Evolutionary conservation across 371 early-diverging fungal genomes (phyloP).

Genomic region (Mortierella sp.): DNA sequence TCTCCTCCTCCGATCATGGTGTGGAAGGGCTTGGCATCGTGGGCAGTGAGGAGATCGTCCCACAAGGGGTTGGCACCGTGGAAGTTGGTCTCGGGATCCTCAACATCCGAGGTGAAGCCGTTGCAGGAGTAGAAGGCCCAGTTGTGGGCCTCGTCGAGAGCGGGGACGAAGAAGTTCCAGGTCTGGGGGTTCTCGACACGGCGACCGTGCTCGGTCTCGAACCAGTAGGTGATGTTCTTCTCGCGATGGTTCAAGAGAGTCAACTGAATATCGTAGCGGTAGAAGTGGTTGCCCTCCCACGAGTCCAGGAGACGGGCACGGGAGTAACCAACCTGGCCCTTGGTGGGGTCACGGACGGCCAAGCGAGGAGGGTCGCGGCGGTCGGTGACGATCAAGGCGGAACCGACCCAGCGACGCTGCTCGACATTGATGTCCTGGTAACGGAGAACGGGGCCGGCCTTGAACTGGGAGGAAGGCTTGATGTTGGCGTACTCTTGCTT

Average conservation of each 20-base stretch:
- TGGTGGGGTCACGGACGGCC: slow-evolving; percentile 36
- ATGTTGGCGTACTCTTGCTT: slow-evolving; percentile 36
- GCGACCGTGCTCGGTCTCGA: slow-evolving; percentile 36
- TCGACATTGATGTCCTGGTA: slow-evolving; percentile 35
- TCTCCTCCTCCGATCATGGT: slow-evolving; percentile 88
- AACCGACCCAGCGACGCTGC: slow-evolving; percentile 35
- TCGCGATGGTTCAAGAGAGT: slow-evolving; percentile 28
- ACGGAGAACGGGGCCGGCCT: slow-evolving; percentile 31
- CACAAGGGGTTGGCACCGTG: slow-evolving; percentile 79
- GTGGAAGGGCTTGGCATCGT: slow-evolving; percentile 57
- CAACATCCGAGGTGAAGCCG: slow-evolving; percentile 41
- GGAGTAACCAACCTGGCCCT: slow-evolving; percentile 25
- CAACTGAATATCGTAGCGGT: slow-evolving; percentile 38
- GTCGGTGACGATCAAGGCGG: slow-evolving; percentile 34
- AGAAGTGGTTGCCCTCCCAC: slow-evolving; percentile 41
- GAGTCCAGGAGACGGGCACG: slow-evolving; percentile 19
- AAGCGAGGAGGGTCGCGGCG: slow-evolving; percentile 26
- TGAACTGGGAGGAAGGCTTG: slow-evolving; percentile 41
- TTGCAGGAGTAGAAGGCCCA: slow-evolving; percentile 50
- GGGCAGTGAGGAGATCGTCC: slow-evolving; percentile 76
- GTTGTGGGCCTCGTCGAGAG: slow-evolving; percentile 34
- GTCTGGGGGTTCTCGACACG: slow-evolving; percentile 15
- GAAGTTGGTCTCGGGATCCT: slow-evolving; percentile 53
- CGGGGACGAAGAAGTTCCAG: slow-evolving; percentile 39
- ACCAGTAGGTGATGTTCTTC: slow-evolving; percentile 44